Evolutionary conservation across 1,284 basidiomycete genomes (phyloP), one percentile per base, ranked within the genome.

Genomic region (Ganoderma sp.): DNA sequence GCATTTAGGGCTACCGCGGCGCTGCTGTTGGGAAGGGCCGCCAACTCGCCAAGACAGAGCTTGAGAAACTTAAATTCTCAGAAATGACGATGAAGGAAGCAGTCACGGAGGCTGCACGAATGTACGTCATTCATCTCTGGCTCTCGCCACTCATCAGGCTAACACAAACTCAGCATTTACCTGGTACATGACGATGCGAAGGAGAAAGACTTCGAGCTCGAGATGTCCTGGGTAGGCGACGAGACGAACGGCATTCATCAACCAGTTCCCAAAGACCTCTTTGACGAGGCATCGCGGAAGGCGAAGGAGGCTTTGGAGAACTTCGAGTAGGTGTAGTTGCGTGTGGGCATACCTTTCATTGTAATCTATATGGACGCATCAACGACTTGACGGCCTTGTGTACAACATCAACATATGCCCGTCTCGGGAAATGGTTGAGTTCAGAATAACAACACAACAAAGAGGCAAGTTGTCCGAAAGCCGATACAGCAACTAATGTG

Each of bases 131-230:
- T 42, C 8, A n/a, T 2, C 41, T 32, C 1, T 42, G 34, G 34
- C 19, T 19, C 10, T 37, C 43, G 28, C 3, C 48, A 28, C 54
- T 67, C 9, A 54, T 52, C 5, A 4, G 17, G 25, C 42, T 63
- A 1, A 61, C 32, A 39, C 14, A 32, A 25, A 15, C 54, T 3
- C 77, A 99, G 97, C 79, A 97, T 99, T 78, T 96, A 99, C 82
- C 89, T 97, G 67, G 96, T 98, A 17, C 98, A 99, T 78, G 97
- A 99, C 73, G 98, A 99, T 75, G 86, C 94, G 67, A 98, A 99
- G 80, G 97, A 99, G 82, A 98, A 98, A 79, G 93, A 96, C 65
- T 99, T 99, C 75, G 98, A 99, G 80, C 87, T 99, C 32, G 98
- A 99, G 81, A 88, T 99, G 86, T 95, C 96, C 48, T 99, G 98